phyloP scores from a whole-genome alignment of 345 rosid species.

The Brassica incana region DNA sequence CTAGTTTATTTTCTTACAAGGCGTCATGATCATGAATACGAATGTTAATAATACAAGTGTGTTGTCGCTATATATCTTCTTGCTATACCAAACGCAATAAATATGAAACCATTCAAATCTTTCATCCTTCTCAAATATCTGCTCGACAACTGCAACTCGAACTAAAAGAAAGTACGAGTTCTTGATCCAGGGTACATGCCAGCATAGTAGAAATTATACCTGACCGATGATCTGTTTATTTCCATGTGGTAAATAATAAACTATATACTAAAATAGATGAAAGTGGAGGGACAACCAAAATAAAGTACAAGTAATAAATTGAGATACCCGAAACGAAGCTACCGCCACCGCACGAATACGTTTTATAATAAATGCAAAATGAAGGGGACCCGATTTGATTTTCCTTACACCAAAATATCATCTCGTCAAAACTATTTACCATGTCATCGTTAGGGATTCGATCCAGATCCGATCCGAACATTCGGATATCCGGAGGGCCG shows the following conservation, averaged over 20 bases:
- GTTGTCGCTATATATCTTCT: not conserved
- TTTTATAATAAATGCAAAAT: slow-evolving; percentile 32
- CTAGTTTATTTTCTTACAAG: not conserved
- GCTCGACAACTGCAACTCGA: slow-evolving; percentile 26
- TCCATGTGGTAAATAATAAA: not conserved
- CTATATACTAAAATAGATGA: not conserved
- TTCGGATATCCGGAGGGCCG: no score
- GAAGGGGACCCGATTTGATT: slow-evolving; percentile 33
- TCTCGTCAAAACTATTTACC: slow-evolving; percentile 19
- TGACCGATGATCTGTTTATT: not conserved
- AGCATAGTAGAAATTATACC: slow-evolving; percentile 15
- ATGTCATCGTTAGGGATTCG: not conserved
- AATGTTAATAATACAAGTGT: not conserved
- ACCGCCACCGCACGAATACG: slow-evolving; percentile 43
- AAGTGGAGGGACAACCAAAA: slow-evolving; percentile 30
- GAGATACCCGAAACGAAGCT: slow-evolving; percentile 27
- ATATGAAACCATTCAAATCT: not conserved
- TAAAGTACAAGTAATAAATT: slow-evolving; percentile 36
- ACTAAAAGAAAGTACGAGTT: slow-evolving; percentile 28
- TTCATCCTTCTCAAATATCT: slow-evolving; percentile 1
- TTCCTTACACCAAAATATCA: slow-evolving; percentile 25
- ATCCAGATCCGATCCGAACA: no score
- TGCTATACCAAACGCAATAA: slow-evolving; percentile 1
- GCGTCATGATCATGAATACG: not conserved
- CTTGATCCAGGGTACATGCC: slow-evolving; percentile 7